Base-by-base conservation (phyloP, 352 stramenopile species). In the Blastocystis sp. region DNA sequence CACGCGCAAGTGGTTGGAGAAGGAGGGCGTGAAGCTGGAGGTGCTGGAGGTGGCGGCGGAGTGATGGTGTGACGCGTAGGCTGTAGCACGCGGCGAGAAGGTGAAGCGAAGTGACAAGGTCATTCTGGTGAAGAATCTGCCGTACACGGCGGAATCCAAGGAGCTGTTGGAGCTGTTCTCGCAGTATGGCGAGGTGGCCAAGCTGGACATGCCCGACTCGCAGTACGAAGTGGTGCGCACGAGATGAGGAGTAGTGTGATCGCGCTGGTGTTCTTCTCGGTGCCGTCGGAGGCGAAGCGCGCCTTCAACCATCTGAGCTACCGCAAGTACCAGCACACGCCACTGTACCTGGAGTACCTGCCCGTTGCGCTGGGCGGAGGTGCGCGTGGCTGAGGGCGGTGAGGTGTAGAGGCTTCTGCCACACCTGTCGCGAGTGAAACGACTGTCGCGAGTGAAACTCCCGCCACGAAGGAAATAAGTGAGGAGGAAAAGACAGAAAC, bases 281-380 rank as follows among this genome's bases (percentile, higher is more conserved):
- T 97, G 90, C 91, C 94, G n/a, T 94, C 93, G 2, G 95, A 98
- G 90, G 96, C 97, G 19, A 95, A 95, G 69, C 94, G 93, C 71
- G 96, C 96, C 28, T 99, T 99, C 90, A 94, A 94, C 19, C 95
- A 93, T 78, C 90, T 99, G 40, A 96, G 96, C n/a, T 99, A 98
- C 92, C 96, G 95, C 74, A 95, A 97, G 88, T 99, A 98, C 90
- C 95, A 98, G 90, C 93, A 97, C 87, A 95, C 98, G 52, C 97
- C 96, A 62, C 91, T 99, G 0, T 99, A 99, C 89, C 90, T 99
- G 14, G 97, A 99, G 90, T 99, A 96, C 95, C 96, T 96, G 41
- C 96, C 96, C 1, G 90, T 94, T 2, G 94, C 94, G 74, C 92
- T 95, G 64, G 93, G 95, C 62, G 28, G 21, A 41, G 62, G 21